Base-by-base conservation (phyloP, 768 basidiomycete species). In the Dioszegia crocea region DNA sequence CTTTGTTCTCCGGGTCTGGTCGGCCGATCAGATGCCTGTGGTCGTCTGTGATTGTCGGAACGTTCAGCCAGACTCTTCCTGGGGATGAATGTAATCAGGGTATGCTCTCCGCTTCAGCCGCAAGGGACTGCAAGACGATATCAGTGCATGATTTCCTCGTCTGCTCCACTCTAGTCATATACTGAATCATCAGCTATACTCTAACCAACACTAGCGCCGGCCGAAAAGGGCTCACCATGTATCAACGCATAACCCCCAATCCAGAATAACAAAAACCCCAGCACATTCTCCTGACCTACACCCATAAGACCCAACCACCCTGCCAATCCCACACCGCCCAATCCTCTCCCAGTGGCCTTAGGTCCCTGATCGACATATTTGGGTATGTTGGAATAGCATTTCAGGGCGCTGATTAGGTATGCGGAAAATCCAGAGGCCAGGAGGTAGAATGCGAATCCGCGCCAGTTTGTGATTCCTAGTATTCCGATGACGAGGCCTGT, bases 211-310 rank as follows among this genome's bases (percentile, higher is more conserved):
- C 9, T 26, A 21, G 26, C 26, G 21, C n/a, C 30, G 14, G 24
- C 17, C 16, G 17, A 16, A 27, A 6, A 33, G 23, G 23, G 62
- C 72, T 65, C 57, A 74, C 72, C 72, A 65, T 74, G 72, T 68
- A 74, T 70, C 33, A 74, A 48, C 16, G 69, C 92, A 75, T 89
- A 94, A 75, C 92, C 88, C 56, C 94, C 79, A 33, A 92, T 97
- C 92, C 92, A 97, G 21, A 88, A 86, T 27, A 96, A 83, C 58
- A 97, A 83, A 69, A 93, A 97, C 2, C 90, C 89, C 69, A 91
- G 89, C 17, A 86, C 79, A 64, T 91, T 92, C 77, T 96, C 92
- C 77, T 91, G 88, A 10, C 90, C 90, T 0, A 92, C 87, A 61
- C 87, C 90, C 46, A 86, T 78, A 36, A 94, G 78, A 55, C 58